A percentile compares a stretch with the other conserved stretches of the same genome.
Evolutionary conservation across 2,329 filamentous ascomycete species (phyloP).

Genomic region (Ophiostoma triangulosporum): DNA sequence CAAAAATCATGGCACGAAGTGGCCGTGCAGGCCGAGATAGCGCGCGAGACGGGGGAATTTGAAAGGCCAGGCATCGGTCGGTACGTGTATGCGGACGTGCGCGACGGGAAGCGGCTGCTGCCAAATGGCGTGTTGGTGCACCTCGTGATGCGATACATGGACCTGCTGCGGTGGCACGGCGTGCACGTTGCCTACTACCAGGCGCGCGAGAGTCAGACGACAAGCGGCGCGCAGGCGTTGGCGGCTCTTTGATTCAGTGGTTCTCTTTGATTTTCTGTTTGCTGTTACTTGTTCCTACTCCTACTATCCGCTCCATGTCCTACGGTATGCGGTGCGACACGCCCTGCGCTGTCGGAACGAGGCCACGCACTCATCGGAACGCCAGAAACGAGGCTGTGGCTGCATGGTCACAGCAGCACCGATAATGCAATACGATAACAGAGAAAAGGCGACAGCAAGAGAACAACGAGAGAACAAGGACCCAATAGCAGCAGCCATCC

Average conservation of each 20-base stretch:
- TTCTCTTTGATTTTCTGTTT: not conserved
- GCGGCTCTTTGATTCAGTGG: not conserved
- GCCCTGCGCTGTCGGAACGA: no score
- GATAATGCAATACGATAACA: no score
- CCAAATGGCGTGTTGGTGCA: conserved; percentile 6
- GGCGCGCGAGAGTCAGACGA: not conserved
- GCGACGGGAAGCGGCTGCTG: not conserved
- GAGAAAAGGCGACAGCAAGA: no score
- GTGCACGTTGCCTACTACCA: conserved; percentile 4
- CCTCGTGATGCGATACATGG: conserved; percentile 5
- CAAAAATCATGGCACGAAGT: not conserved
- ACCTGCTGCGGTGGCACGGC: conserved; percentile 6
- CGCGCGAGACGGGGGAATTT: not conserved
- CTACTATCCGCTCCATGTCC: no score
- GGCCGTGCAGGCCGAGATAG: not conserved
- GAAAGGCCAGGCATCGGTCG: conserved; percentile 4
- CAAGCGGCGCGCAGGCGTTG: not conserved
- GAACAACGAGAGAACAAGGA: no score
- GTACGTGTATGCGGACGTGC: not conserved
- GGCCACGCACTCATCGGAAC: no score
- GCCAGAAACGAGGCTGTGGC: no score
- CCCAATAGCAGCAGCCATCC: no score
- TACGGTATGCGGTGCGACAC: no score
- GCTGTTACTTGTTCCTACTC: no score
- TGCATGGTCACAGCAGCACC: no score